phyloP scores from a whole-genome alignment of 495 filamentous ascomycete genomes.

The Cercophora newfieldiana region DNA sequence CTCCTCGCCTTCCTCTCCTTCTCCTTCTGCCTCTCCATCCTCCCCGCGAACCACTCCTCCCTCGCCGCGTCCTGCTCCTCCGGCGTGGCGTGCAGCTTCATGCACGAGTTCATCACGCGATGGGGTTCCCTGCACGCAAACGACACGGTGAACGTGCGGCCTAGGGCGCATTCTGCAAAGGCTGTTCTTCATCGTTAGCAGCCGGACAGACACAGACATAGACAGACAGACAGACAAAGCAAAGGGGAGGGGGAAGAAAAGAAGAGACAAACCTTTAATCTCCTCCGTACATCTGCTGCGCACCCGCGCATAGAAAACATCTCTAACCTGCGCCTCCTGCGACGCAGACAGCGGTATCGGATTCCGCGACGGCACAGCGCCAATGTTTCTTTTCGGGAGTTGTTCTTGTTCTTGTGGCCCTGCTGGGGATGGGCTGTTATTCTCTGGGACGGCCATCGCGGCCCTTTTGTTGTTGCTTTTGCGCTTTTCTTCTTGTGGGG shows the following conservation, averaged over 20 bases:
- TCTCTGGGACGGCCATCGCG: slow-evolving; percentile 4
- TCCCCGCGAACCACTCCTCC: slow-evolving; percentile 86
- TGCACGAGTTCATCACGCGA: slow-evolving; percentile 88
- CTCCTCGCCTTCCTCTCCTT: slow-evolving; percentile 59
- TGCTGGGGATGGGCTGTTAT: no score
- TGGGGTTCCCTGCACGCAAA: slow-evolving; percentile 80
- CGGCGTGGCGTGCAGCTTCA: slow-evolving; percentile 79
- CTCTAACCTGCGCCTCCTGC: slow-evolving; percentile 88
- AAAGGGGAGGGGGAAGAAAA: not conserved
- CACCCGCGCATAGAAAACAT: slow-evolving; percentile 87
- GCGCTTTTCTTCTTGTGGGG: no score
- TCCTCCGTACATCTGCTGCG: slow-evolving; percentile 74
- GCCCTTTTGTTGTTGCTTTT: not conserved
- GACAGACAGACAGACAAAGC: slow-evolving; percentile 2
- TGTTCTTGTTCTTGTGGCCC: not conserved
- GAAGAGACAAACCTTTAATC: slow-evolving; percentile 68
- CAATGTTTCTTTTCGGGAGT: not conserved
- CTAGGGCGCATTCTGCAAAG: slow-evolving; percentile 81
- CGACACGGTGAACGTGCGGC: slow-evolving; percentile 79
- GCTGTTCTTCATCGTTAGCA: slow-evolving; percentile 50
- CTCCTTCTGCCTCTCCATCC: slow-evolving; percentile 63
- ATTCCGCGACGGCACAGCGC: slow-evolving; percentile 62
- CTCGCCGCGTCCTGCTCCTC: slow-evolving; percentile 84
- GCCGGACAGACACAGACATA: not conserved
- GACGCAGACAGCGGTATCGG: slow-evolving; percentile 88